Conservation (phyloP, 1,284 basidiomycete genomes). For the Pulveroboletus sp. region DNA sequence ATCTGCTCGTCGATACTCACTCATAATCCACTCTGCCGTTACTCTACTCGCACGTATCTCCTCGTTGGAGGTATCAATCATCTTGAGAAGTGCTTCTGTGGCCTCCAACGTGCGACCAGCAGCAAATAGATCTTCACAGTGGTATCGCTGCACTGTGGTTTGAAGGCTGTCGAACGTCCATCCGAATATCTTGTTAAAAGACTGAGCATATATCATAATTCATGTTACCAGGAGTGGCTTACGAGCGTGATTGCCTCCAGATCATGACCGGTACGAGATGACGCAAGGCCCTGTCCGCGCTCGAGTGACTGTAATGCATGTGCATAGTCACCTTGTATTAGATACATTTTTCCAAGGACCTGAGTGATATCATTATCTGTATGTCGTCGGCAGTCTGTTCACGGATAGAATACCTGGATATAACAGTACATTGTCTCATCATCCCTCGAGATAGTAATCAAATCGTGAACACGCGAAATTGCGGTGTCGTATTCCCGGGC, state of each 20-base stretch:
- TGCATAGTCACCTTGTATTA: background rate
- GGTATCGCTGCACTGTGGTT: background rate
- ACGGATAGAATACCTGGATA: too few relatives aligned
- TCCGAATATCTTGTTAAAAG: slow-evolving; percentile 12
- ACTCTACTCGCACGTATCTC: background rate
- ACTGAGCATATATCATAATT: too few relatives aligned
- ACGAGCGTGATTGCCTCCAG: slow-evolving; percentile 2
- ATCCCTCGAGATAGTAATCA: background rate
- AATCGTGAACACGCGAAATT: background rate
- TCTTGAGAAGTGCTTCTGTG: background rate
- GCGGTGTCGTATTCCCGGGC: background rate
- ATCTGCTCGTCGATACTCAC: background rate
- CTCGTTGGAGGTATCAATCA: background rate
- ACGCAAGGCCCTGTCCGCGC: background rate
- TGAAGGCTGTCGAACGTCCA: slow-evolving; percentile 2
- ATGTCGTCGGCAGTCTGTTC: too few relatives aligned
- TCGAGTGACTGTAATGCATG: background rate
- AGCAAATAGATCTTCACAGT: background rate
- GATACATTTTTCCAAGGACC: slow-evolving; percentile 9
- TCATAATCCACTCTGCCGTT: background rate
- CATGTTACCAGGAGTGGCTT: background rate
- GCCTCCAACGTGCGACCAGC: background rate
- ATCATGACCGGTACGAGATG: background rate
- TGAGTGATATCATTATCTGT: background rate
- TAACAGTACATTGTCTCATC: background rate